phyloP scores from a whole-genome alignment of 148 eudicot species.

The Rhododendron henanense region DNA sequence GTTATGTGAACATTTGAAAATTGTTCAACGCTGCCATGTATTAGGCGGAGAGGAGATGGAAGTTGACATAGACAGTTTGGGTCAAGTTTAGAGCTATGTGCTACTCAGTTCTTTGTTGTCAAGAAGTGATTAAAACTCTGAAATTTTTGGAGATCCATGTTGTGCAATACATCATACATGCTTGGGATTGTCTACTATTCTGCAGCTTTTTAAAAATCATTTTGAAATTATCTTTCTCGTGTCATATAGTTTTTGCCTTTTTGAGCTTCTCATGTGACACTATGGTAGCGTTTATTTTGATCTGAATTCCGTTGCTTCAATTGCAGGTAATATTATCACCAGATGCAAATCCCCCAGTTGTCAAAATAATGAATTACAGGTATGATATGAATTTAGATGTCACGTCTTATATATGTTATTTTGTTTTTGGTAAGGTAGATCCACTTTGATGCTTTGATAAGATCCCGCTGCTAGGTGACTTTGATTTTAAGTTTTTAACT shows the following conservation, averaged over 20 bases:
- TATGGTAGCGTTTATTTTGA: slow-evolving; percentile 11
- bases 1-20: background rate
- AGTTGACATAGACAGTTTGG: background rate
- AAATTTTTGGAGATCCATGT: background rate
- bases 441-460: background rate
- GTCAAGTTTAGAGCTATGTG: background rate
- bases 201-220: background rate
- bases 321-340: slow-evolving; percentile 80
- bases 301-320: background rate
- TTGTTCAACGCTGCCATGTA: background rate
- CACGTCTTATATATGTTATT: background rate
- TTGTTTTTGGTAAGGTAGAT: background rate
- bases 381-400: slow-evolving; percentile 25
- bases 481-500: background rate
- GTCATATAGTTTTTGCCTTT: background rate
- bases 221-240: background rate
- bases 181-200: background rate
- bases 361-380: slow-evolving; percentile 87
- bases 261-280: slow-evolving; percentile 6
- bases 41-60: background rate
- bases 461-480: background rate
- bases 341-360: slow-evolving; percentile 95
- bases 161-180: background rate
- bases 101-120: background rate
- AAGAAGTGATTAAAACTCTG: background rate